Base-by-base conservation (phyloP, 106 monocot genomes). In the Apostasia ramifera region DNA sequence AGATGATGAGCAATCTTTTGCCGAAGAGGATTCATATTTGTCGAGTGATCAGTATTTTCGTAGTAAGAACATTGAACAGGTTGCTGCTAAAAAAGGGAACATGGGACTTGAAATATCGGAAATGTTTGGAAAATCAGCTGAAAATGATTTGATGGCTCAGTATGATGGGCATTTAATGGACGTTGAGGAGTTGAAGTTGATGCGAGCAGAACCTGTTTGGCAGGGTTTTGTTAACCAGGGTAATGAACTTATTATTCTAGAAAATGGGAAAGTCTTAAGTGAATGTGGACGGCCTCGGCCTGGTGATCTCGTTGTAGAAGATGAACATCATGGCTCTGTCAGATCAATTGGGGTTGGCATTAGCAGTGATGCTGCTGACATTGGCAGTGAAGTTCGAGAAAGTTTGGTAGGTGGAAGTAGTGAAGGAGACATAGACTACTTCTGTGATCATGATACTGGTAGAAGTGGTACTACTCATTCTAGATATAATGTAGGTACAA, bases 281-380 rank as follows among this genome's bases (percentile, higher is more conserved):
- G 89, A 86, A 2, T 57, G 63, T 69, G 83, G 82, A 43, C 76
- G 52, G 10, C 62, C 70, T 76, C 65, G 57, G 1, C 80, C 70
- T 75, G 89, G 79, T 83, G 79, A 88, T 72, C 78, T 81, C 6
- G 80, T 85, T 53, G 63, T 82, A 48, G 93, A 90, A 71, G 92
- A 93, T 69, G 93, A 88, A 72, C 90, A 82, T 47, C 89, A 90
- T 83, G 78, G 85, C 66, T 99, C 93, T 50, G 93, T 93, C 53
- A 81, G 98, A 67, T 99, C 98, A 53, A 88, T 93, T 82, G 98
- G 98, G 56, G 98, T 99, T 53, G 98, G 98, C 66, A 87, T 90
- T 66, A 93, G 77, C 71, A 93, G 98, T 74, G 90, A 93, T 80
- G 79, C 72, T 79, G 93, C 98, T 88, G 93, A 93, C 45, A 66